Base-by-base conservation (phyloP, 768 basidiomycete genomes). In the Xanthoconium purpureum region DNA sequence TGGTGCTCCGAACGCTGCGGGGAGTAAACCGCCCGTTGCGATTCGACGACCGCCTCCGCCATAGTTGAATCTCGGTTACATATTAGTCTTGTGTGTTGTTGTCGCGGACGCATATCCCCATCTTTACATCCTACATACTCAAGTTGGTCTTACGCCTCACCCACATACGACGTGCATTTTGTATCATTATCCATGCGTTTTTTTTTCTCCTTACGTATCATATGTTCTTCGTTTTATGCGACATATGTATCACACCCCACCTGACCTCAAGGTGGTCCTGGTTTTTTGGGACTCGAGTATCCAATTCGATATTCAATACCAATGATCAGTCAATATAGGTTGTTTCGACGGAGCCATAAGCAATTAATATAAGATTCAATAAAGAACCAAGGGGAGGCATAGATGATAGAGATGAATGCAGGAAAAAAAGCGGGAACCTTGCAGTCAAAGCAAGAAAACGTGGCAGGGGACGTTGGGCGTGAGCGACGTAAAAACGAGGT, bases 21-120 rank as follows among this genome's bases (percentile, higher is more conserved):
- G 59, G n/a, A 58, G 48, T 48, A 71, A 74, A 55, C 75, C 77
- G 5, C 72, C 72, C 24, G 63, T 76, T 11, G 49, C 57, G 18
- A 56, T 76, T 48, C 66, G 71, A 61, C 71, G 75, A 44, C 74
- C 71, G 24, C 66, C 65, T 12, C 52, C 65, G 18, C 12, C 64
- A 51, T 54, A 43, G 29, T 40, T 29, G 20, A 30, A 13, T 3
- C 29, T 12, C 30, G 15, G 24, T 28, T 8, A n/a, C n/a, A n/a
- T n/a, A 24, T 24, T 24, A 2, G 11, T 47, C 18, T 24, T 37
- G 24, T 48, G 33, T 32, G 32, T 33, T 32, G 33, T 33, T 15
- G 7, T 45, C 15, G 29, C 8, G 14, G 18, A 24, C 24, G 24
- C 24, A 24, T 24, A 2, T 24, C 24, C 24, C 24, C 24, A 24